These are phyloP conservation scores for Vitis labrusca DNA, from an alignment of 164 flowering plant species.

Conservation along the genomic window DNA sequence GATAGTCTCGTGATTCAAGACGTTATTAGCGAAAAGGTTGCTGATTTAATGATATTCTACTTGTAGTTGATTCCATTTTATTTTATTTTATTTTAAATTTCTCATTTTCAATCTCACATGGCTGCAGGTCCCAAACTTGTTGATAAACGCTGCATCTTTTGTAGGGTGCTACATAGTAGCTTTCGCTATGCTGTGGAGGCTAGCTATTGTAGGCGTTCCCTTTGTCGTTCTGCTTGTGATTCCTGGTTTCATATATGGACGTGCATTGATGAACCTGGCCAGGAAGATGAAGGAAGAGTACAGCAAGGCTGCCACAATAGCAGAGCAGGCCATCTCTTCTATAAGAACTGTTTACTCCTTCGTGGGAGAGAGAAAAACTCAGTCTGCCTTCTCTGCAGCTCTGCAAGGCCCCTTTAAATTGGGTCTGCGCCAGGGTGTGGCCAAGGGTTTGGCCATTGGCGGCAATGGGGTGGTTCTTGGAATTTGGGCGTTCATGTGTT, in stretches of 20 bases:
- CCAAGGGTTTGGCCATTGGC: constrained; percentile 85
- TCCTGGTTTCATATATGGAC: constrained; percentile 79
- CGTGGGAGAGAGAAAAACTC: constrained; percentile 68
- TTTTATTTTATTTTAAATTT: too few relatives aligned
- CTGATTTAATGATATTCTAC: neutral
- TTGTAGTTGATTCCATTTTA: too few relatives aligned
- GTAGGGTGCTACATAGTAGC: constrained; percentile 56
- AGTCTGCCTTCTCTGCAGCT: constrained; percentile 53
- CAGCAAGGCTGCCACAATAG: constrained; percentile 57
- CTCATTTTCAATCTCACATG: neutral
- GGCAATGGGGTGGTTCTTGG: constrained; percentile 71
- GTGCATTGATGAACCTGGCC: constrained; percentile 57
- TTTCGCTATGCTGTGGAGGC: constrained; percentile 63
- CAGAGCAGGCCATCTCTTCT: constrained; percentile 79
- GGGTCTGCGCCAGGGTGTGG: constrained; percentile 73
- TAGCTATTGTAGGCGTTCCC: constrained; percentile 73
- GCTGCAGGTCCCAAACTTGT: constrained; percentile 67
- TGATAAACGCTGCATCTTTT: constrained; percentile 64
- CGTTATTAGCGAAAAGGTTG: constrained; percentile 21
- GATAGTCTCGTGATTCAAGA: constrained; percentile 26
- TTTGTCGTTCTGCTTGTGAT: constrained; percentile 62
- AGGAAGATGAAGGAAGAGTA: constrained; percentile 68
- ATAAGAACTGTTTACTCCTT: constrained; percentile 85
- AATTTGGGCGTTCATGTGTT: constrained; percentile 76
- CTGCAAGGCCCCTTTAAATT: constrained; percentile 60